phyloP scores from a whole-genome alignment of 2,329 filamentous ascomycete species.

The Alternaria tenuissima region DNA sequence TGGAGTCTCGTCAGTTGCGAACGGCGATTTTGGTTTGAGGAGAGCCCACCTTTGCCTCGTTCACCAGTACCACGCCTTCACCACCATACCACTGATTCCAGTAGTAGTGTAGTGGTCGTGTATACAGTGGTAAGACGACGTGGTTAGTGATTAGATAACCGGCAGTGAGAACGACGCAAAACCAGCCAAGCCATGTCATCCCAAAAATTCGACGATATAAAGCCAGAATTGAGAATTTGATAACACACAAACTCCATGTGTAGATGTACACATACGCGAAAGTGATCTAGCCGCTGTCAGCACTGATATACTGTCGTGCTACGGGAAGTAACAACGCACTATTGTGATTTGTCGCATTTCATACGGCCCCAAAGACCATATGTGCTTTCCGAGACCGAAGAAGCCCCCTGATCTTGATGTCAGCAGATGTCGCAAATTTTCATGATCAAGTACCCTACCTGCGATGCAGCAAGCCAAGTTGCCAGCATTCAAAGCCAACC shows the following conservation, averaged over 20 bases:
- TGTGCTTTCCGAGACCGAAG: conserved; percentile 37
- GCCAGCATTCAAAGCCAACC: conserved; percentile 29
- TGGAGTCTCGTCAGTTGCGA: conserved; percentile 10
- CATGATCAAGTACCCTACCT: conserved; percentile 6
- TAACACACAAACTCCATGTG: conserved; percentile 36
- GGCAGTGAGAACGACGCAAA: conserved; percentile 4
- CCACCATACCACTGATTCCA: conserved; percentile 9
- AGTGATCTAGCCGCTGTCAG: conserved; percentile 27
- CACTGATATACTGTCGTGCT: background rate
- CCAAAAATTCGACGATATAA: conserved; percentile 40
- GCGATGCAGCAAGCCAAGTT: conserved; percentile 38
- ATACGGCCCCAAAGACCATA: conserved; percentile 31
- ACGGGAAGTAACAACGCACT: conserved; percentile 14
- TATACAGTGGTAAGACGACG: conserved; percentile 6
- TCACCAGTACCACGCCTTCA: conserved; percentile 23
- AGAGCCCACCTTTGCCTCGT: conserved; percentile 30
- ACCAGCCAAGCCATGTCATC: conserved; percentile 23
- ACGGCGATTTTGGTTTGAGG: too few relatives aligned
- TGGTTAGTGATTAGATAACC: conserved; percentile 8
- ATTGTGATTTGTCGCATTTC: conserved; percentile 37
- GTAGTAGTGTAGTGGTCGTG: conserved; percentile 4
- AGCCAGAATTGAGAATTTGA: conserved; percentile 39
- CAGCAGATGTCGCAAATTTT: background rate
- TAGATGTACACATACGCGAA: conserved; percentile 40
- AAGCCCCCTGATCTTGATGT: conserved; percentile 21